A percentile compares a stretch with the other conserved stretches of the same genome.
Evolutionary conservation across 148 eudicot species (phyloP).

Genomic region (Simmondsia chinensis): DNA sequence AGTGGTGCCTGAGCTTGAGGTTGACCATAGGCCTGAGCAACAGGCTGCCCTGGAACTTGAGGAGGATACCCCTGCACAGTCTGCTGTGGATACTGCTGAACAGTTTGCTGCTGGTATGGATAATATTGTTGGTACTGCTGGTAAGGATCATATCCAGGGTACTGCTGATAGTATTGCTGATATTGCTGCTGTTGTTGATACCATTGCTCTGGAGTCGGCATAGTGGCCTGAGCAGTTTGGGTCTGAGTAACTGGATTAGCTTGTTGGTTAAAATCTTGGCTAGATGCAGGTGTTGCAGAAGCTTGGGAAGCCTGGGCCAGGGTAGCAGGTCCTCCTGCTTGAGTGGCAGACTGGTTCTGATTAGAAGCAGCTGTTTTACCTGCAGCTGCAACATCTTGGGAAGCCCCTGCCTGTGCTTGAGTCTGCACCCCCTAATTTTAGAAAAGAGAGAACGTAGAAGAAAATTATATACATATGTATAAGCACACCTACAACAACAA

Average conservation of each 20-base stretch:
- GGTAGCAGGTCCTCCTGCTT: conserved; percentile 29
- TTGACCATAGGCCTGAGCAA: conserved; percentile 33
- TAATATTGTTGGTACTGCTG: conserved; percentile 42
- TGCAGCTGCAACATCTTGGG: conserved; percentile 25
- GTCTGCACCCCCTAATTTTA: conserved; percentile 51
- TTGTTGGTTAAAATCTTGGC: conserved; percentile 36
- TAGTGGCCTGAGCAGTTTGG: conserved; percentile 35
- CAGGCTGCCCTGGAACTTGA: conserved; percentile 27
- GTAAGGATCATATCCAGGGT: conserved; percentile 45
- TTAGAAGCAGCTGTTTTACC: conserved; percentile 23
- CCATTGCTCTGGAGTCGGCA: conserved; percentile 63
- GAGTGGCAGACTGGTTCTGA: conserved; percentile 30
- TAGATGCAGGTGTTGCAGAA: conserved; percentile 26
- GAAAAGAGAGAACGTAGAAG: background rate
- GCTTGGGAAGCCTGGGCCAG: conserved; percentile 49
- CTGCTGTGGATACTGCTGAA: conserved; percentile 27
- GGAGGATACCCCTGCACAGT: conserved; percentile 32
- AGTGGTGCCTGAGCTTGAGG: conserved; percentile 23
- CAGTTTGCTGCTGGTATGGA: conserved; percentile 45
- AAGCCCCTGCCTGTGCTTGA: conserved; percentile 31
- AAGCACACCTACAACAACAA: too few relatives aligned
- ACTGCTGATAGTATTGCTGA: conserved; percentile 83
- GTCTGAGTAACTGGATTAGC: conserved; percentile 32
- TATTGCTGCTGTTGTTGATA: conserved; percentile 79
- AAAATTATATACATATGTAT: too few relatives aligned